Conservation (phyloP, 106 monocot species). For the Dioscorea zingiberensis region DNA sequence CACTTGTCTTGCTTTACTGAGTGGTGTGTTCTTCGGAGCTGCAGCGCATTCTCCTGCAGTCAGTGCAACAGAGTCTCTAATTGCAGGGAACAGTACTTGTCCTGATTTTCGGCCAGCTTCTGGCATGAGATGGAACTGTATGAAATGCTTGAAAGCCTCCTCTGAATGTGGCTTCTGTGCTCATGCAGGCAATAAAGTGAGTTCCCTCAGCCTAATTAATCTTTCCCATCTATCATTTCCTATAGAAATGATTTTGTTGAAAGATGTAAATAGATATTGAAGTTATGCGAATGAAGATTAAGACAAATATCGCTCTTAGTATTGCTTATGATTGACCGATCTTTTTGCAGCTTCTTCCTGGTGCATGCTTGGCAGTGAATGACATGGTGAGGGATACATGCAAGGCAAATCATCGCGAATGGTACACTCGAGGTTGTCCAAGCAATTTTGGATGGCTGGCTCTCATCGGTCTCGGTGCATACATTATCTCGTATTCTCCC, state of each 20-base stretch:
- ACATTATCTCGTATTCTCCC: conserved; percentile 71
- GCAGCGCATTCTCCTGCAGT: conserved; percentile 52
- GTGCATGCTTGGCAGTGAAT: conserved; percentile 45
- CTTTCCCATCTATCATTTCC: too few species aligned
- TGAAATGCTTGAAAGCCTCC: conserved; percentile 50
- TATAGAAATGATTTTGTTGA: too few species aligned
- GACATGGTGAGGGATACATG: conserved; percentile 18
- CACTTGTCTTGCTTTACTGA: conserved; percentile 37
- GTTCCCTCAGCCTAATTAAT: too few species aligned
- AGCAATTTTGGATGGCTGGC: conserved; percentile 76
- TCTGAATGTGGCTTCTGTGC: conserved; percentile 64
- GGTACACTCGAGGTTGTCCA: conserved; percentile 72
- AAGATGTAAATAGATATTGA: too few species aligned
- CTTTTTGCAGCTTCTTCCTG: conserved; percentile 49
- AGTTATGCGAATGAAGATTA: too few species aligned
- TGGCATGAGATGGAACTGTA: conserved; percentile 41
- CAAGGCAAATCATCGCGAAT: conserved; percentile 24
- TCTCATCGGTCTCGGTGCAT: conserved; percentile 39
- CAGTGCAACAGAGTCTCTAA: conserved; percentile 21
- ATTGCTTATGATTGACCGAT: background rate
- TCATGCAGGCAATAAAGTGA: conserved; percentile 35
- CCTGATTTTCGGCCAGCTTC: conserved; percentile 31
- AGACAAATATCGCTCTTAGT: background rate
- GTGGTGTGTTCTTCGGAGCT: conserved; percentile 51
- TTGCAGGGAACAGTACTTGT: conserved; percentile 43